Base-by-base conservation (phyloP, 1,284 basidiomycete species). In the Melampsora americana region DNA sequence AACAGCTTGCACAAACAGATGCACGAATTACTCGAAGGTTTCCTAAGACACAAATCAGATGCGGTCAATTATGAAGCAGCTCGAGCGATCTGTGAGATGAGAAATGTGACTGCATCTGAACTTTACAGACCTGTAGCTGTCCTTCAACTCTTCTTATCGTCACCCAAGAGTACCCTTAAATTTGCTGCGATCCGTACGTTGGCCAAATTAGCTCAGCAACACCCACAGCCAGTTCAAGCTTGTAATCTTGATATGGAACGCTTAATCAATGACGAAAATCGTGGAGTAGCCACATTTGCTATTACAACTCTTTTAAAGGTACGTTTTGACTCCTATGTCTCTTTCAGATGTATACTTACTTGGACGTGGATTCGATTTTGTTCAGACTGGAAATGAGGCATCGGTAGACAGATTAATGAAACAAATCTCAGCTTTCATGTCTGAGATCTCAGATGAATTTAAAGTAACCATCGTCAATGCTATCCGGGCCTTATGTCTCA, bases 31-130 rank as follows among this genome's bases (percentile, higher is more conserved):
- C 87, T 99, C 69, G 96, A 99, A 83, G 90, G 92, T 59, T 95
- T 95, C 89, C 86, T 99, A 77, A 89, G 95, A 78, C 96, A 99
- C 85, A 99, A 99, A 87, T 95, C 93, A 82, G 96, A 99, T 84
- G 99, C 98, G 96, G 96, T 99, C 83, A 99, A 98, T 85, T 93
- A 95, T 80, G 96, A 99, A 84, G 96, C 95, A 39, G 96, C 96
- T 5, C 90, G 95, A 69, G 95, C 90, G 23, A 95, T 99, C 79
- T 98, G 95, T 83, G 95, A 97, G 83, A 92, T 97, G 90, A 91
- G 89, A 83, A 89, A 89, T 79, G 89, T 95, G 32, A 87, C 89
- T 32, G 82, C 89, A 16, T 84, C 87, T 28, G 93, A 98, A 80
- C 86, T 99, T 71, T 89, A 90, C 72, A 90, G 92, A 80, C 88